Evolutionary conservation across 2,329 filamentous ascomycete genomes (phyloP).

Genomic region (Colletotrichum acutatum): DNA sequence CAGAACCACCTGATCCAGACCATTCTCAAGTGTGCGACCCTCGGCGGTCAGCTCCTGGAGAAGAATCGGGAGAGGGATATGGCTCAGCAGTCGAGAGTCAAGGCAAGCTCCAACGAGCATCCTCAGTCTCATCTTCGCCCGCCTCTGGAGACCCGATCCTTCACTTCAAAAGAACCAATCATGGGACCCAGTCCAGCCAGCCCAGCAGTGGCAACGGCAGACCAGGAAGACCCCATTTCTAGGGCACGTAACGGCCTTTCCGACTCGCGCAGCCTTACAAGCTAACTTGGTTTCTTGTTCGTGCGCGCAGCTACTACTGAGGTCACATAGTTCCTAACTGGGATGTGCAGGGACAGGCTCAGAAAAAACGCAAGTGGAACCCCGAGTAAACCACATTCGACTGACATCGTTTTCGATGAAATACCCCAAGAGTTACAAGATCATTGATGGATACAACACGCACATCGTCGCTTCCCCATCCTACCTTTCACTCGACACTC

Average conservation of each 20-base stretch:
- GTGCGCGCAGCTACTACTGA: constrained; percentile 35
- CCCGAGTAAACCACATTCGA: constrained; percentile 31
- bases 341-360: constrained; percentile 37
- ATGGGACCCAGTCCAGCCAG: constrained; percentile 67
- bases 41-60: constrained; percentile 85
- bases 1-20: constrained; percentile 98
- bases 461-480: neutral
- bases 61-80: constrained; percentile 74
- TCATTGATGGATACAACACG: constrained; percentile 15
- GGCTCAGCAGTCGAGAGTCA: constrained; percentile 61
- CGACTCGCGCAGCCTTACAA: constrained; percentile 51
- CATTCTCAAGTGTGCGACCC: constrained; percentile 94
- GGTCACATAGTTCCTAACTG: constrained; percentile 38
- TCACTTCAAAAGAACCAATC: constrained; percentile 74
- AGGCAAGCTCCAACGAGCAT: constrained; percentile 53
- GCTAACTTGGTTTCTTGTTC: constrained; percentile 46
- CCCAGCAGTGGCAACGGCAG: constrained; percentile 69
- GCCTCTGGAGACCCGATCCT: constrained; percentile 67
- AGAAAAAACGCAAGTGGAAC: constrained; percentile 38
- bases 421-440: constrained; percentile 32
- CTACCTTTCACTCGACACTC: constrained; percentile 9
- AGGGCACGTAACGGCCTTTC: constrained; percentile 60
- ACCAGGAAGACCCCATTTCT: constrained; percentile 67
- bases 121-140: constrained; percentile 51
- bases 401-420: constrained; percentile 29